Base-by-base conservation (phyloP, 225 moss, liverwort and hornwort species). In the Polytrichum commune region DNA sequence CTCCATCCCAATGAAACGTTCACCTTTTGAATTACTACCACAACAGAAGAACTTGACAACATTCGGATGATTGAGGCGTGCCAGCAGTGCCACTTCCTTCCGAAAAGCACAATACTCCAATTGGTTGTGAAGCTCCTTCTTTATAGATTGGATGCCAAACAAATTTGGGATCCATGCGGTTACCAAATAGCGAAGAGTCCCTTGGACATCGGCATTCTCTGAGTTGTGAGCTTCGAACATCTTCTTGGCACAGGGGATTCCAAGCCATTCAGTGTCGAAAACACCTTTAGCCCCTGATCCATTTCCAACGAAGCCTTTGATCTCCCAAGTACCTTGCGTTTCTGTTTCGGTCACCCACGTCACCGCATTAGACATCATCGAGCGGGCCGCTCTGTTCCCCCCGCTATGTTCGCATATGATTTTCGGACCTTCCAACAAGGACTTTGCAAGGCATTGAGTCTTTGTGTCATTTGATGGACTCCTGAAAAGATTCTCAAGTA, bases 1-100 rank as follows among this genome's bases (percentile, higher is more conserved):
- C 66, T 46, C 66, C 66, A 66, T 66, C 19, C 30, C 66, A 32
- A 66, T 66, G 24, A 66, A 66, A 66, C 66, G 23, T 24, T 38
- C 32, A 19, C 13, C 18, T 22, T 38, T 38, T 32, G 18, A 26
- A 18, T 23, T 35, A 46, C 66, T n/a, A n/a, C n/a, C 66, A 66
- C 66, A 66, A 66, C 16, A 38, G 35, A 32, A 66, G 24, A 66
- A 32, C 66, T 63, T 66, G 20, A 38, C 66, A 66, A 66, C 35
- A 32, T 38, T 32, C 6, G 66, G 66, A 24, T 66, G 63, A 2
- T 66, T 66, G 20, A 32, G 65, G 9, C 30, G 16, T 29, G 65
- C 32, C 65, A 66, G 9, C 5, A 66, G 19, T 18, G 19, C 29
- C 16, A 30, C 65, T 30, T 66, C 65, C 22, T 30, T 66, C 32